Percentiles rank a stretch among this genome's conserved stretches.
phyloP scores from a whole-genome alignment of 108 stramenopile species.

The Nannochloropsis granulata region DNA sequence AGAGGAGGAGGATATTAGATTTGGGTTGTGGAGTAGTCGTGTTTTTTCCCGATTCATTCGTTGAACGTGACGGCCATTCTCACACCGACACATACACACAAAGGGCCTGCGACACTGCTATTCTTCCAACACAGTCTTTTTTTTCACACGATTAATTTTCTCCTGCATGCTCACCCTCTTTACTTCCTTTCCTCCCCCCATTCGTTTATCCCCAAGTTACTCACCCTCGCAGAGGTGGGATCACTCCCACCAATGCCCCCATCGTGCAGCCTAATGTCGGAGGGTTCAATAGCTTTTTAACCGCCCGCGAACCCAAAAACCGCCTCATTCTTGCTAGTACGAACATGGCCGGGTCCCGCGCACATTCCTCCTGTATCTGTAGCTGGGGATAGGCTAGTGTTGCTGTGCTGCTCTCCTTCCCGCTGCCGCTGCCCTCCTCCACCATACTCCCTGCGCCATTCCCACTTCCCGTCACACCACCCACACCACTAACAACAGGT shows the following conservation, averaged over 20 bases:
- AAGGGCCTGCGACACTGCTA: too few relatives aligned
- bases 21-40: too few relatives aligned
- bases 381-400: not conserved
- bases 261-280: conserved; percentile 21
- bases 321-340: not conserved
- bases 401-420: not conserved
- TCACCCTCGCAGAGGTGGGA: not conserved
- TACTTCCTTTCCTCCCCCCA: not conserved
- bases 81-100: too few relatives aligned
- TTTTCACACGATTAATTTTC: too few relatives aligned
- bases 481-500: not conserved
- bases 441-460: not conserved
- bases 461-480: not conserved
- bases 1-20: too few relatives aligned
- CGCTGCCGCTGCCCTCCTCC: not conserved
- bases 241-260: conserved; percentile 8
- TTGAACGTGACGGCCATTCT: too few relatives aligned
- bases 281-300: conserved; percentile 12
- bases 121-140: too few relatives aligned
- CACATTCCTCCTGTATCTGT: not conserved
- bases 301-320: not conserved
- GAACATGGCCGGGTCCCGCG: not conserved
- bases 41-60: too few relatives aligned
- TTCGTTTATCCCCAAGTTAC: not conserved
- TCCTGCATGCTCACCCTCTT: not conserved